Evolutionary conservation across 176 grass and related monocot genomes (phyloP).

Genomic region (Musa beccarii): DNA sequence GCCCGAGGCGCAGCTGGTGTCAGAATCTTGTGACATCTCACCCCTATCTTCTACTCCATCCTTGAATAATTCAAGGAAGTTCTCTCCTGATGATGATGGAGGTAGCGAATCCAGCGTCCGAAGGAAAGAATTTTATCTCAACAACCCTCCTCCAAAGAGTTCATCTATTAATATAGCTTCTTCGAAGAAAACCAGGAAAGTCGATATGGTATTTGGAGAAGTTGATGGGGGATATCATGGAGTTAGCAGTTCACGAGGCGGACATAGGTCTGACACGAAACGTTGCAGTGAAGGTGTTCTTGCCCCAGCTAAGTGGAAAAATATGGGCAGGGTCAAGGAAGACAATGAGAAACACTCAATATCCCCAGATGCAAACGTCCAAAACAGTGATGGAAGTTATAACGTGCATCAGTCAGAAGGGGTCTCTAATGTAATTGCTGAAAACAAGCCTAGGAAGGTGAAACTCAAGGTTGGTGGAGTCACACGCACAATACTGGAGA

Average conservation of each 20-base stretch:
- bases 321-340: conserved; percentile 27
- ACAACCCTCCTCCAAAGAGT: conserved; percentile 19
- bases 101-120: conserved; percentile 22
- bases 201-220: conserved; percentile 9
- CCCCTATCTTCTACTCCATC: conserved; percentile 27
- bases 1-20: conserved; percentile 18
- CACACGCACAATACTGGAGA: conserved; percentile 23
- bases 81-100: conserved; percentile 32
- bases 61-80: conserved; percentile 25
- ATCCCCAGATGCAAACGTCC: conserved; percentile 5
- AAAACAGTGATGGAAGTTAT: conserved; percentile 20
- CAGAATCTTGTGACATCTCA: conserved; percentile 17
- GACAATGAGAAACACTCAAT: conserved; percentile 23
- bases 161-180: conserved; percentile 2
- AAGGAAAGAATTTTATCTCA: conserved; percentile 40
- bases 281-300: conserved; percentile 25
- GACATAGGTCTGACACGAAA: conserved; percentile 10
- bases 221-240: conserved; percentile 10
- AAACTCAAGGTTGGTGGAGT: conserved; percentile 67
- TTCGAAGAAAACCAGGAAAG: conserved; percentile 9
- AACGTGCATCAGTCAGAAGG: background rate
- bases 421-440: conserved; percentile 7
- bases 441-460: conserved; percentile 44
- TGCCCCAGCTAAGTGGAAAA: conserved; percentile 22
- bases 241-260: conserved; percentile 1